phyloP scores from a whole-genome alignment of 2,329 filamentous ascomycete species.

The Verticillium zaregamsianum region DNA sequence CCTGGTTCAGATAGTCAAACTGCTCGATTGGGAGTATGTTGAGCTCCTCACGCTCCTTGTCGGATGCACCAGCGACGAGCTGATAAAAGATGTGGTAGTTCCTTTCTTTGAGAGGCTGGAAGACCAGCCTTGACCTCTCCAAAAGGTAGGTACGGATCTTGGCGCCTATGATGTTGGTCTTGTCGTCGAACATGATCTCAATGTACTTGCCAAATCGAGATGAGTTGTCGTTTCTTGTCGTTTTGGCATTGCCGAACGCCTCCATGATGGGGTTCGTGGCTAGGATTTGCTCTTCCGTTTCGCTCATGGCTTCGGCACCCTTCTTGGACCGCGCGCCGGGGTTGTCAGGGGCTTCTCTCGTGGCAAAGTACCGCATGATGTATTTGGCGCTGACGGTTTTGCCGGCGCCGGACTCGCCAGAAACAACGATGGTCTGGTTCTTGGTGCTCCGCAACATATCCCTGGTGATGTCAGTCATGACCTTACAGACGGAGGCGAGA shows the following conservation, averaged over 20 bases:
- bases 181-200: conserved; percentile 97
- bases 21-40: conserved; percentile 78
- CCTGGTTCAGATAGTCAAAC: conserved; percentile 95
- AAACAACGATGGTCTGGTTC: conserved; percentile 99
- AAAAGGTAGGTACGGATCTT: conserved; percentile 95
- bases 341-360: conserved; percentile 88
- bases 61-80: conserved; percentile 85
- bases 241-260: conserved; percentile 98
- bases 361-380: conserved; percentile 99
- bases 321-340: conserved; percentile 71
- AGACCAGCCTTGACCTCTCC: conserved; percentile 92
- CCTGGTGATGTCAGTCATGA: conserved; percentile 46
- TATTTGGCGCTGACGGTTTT: conserved; percentile 99
- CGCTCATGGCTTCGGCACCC: conserved; percentile 80
- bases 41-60: conserved; percentile 75
- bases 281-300: conserved; percentile 97
- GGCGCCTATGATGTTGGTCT: conserved; percentile 94
- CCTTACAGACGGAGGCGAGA: not conserved
- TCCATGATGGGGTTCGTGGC: conserved; percentile 99
- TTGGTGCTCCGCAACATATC: conserved; percentile 95
- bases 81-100: conserved; percentile 99
- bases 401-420: conserved; percentile 95
- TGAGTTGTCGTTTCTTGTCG: conserved; percentile 98
- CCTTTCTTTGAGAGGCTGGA: conserved; percentile 93
- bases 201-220: conserved; percentile 99